Conservation (phyloP, 1,284 basidiomycete species). For the Mycosarcoma mackinlayi region DNA sequence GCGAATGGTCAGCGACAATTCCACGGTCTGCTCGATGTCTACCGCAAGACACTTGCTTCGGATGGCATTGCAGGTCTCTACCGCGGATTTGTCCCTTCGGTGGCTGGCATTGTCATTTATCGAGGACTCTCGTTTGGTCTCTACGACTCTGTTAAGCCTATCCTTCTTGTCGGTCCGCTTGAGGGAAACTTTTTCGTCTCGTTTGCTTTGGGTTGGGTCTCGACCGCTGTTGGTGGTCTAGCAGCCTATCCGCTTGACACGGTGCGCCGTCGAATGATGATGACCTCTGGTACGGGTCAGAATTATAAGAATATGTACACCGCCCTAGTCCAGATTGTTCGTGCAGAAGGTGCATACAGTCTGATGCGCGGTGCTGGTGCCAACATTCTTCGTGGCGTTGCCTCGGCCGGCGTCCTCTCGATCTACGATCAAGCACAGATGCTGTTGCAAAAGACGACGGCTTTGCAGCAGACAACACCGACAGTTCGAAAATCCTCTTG, state of each 20-base stretch:
- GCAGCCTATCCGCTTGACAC: slow-evolving; percentile 69
- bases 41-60: slow-evolving; percentile 68
- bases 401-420: slow-evolving; percentile 95
- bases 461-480: no score
- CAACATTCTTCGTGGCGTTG: slow-evolving; percentile 97
- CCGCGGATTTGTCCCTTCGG: slow-evolving; percentile 69
- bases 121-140: slow-evolving; percentile 69
- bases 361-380: slow-evolving; percentile 81
- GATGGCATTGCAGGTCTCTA: slow-evolving; percentile 69
- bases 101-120: slow-evolving; percentile 68
- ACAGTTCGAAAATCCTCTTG: no score
- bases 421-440: no score
- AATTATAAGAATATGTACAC: slow-evolving; percentile 73
- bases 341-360: slow-evolving; percentile 84
- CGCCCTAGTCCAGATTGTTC: slow-evolving; percentile 79
- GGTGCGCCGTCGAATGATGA: slow-evolving; percentile 69
- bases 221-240: slow-evolving; percentile 68
- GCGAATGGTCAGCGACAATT: slow-evolving; percentile 68
- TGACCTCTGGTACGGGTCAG: slow-evolving; percentile 66
- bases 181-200: slow-evolving; percentile 67
- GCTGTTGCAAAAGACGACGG: no score
- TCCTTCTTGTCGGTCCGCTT: slow-evolving; percentile 65
- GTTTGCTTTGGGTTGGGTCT: slow-evolving; percentile 68
- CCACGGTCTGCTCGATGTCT: slow-evolving; percentile 69
- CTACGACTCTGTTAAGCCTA: slow-evolving; percentile 69